Evolutionary conservation across 495 filamentous ascomycete genomes (phyloP), one percentile per base, ranked within the genome.

Genomic region (Saxispiralis lemnorum): DNA sequence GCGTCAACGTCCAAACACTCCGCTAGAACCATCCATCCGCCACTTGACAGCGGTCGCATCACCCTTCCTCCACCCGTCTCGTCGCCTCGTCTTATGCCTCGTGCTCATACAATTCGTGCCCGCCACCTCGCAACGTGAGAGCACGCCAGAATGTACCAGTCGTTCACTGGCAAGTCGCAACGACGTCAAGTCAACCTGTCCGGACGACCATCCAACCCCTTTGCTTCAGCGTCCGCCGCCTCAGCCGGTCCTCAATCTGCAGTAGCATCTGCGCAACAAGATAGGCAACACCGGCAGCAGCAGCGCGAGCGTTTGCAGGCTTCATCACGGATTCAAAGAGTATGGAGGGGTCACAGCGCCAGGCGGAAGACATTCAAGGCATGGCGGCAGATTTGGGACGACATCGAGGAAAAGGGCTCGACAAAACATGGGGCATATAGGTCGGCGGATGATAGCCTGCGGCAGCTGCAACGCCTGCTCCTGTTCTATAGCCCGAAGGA

Each of bases 151-250:
- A 96, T 96, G 88, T 93, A 88, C 61, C 76, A 77, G 44, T 80
- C 78, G 32, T 97, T 97, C 62, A 88, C 81, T 20, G 89, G 89
- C 44, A 82, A 59, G 64, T 79, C 86, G 52, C 80, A 79, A 44
- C 78, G 77, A 39, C 79, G 89, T 41, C 83, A 93, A 58, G 84
- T 97, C 51, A 93, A 97, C 60, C 78, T 97, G 45, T 88, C 83
- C 40, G 92, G 87, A 51, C 81, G 87, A 48, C 73, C 75, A 53
- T 66, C 61, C 43, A 83, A 89, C 61, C 78, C 82, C 20, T 83
- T 86, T 60, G 75, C 78, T 35, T 7, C 40, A 9, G 28, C 40
- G 47, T 43, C 45, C 40, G 30, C 54, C n/a, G 48, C 60, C 21
- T 51, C 40, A 53, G 65, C 56, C 12, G 79, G 79, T 15, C 67